Conservation (phyloP, 179 eudicot genomes). For the Carnegiea gigantea region DNA sequence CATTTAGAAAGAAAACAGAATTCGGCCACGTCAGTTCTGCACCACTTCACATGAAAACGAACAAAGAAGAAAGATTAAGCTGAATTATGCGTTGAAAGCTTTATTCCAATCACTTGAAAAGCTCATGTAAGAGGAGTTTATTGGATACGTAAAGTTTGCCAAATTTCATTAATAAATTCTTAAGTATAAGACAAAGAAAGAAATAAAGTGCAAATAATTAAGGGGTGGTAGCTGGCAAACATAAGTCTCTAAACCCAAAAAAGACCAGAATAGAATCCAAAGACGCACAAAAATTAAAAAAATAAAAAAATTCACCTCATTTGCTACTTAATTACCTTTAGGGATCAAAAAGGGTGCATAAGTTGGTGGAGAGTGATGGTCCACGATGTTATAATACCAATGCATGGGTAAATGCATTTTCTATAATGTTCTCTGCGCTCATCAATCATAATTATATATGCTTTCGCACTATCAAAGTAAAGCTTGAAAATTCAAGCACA, state of each 20-base stretch:
- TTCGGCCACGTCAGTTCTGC: not conserved
- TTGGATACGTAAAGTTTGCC: not conserved
- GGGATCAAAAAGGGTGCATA: not conserved
- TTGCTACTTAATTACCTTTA: not conserved
- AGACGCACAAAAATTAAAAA: not conserved
- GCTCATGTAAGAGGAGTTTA: not conserved
- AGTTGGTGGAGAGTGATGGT: not conserved
- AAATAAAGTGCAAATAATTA: not conserved
- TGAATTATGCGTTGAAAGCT: not conserved
- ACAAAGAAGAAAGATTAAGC: not conserved
- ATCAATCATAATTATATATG: not conserved
- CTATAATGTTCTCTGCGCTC: not conserved
- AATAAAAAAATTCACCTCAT: not conserved
- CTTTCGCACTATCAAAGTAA: not conserved
- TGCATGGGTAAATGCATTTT: not conserved
- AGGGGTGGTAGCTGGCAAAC: constrained; percentile 3
- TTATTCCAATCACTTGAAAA: not conserved
- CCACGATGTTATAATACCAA: not conserved
- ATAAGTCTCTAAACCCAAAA: not conserved
- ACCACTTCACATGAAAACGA: not conserved
- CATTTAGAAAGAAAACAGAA: no score
- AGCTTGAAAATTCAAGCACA: not conserved
- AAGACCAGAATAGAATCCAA: constrained; percentile 5
- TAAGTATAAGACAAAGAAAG: not conserved
- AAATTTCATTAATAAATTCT: not conserved